These are phyloP conservation scores for Gracilaria domingensis DNA, from an alignment of 23 red algal species.

Conservation along the genomic window DNA sequence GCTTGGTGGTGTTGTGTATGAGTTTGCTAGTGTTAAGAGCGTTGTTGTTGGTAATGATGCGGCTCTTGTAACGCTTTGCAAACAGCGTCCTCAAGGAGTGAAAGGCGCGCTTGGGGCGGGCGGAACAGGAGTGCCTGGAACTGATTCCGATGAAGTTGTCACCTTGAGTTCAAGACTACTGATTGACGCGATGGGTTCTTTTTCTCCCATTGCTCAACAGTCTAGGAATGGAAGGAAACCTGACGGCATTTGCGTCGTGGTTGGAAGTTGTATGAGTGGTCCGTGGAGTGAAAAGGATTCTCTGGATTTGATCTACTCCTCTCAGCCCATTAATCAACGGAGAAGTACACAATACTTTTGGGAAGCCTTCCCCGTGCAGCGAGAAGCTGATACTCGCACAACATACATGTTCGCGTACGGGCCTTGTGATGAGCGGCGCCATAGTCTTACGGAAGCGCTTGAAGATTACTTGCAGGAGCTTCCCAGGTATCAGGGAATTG, in stretches of 20 bases:
- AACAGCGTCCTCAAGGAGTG: not conserved
- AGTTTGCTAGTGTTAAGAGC: constrained; percentile 46
- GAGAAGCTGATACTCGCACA: constrained; percentile 56
- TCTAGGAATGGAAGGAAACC: constrained; percentile 65
- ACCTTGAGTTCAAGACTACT: constrained; percentile 62
- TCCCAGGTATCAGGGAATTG: constrained; percentile 77
- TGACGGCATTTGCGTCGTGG: constrained; percentile 88
- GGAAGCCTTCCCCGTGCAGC: constrained; percentile 88
- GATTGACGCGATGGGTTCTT: constrained; percentile 89
- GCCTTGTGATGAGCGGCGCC: constrained; percentile 57
- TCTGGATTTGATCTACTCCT: constrained; percentile 77
- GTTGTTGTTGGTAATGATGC: constrained; percentile 39
- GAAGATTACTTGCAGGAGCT: constrained; percentile 77
- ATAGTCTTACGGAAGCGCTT: constrained; percentile 73
- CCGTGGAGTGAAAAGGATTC: constrained; percentile 60
- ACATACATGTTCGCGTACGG: constrained; percentile 96
- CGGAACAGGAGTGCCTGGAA: constrained; percentile 54
- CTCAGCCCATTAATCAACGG: constrained; percentile 62
- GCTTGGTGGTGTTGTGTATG: constrained; percentile 68
- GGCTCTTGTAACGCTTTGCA: constrained; percentile 17
- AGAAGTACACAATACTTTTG: constrained; percentile 87
- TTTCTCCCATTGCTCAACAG: constrained; percentile 86
- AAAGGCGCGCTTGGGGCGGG: constrained; percentile 69
- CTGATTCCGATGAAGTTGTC: constrained; percentile 21
- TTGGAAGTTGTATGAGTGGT: constrained; percentile 81